Evolutionary conservation across 495 filamentous ascomycete species (phyloP).

Genomic region (Aspergillus ellipticus): DNA sequence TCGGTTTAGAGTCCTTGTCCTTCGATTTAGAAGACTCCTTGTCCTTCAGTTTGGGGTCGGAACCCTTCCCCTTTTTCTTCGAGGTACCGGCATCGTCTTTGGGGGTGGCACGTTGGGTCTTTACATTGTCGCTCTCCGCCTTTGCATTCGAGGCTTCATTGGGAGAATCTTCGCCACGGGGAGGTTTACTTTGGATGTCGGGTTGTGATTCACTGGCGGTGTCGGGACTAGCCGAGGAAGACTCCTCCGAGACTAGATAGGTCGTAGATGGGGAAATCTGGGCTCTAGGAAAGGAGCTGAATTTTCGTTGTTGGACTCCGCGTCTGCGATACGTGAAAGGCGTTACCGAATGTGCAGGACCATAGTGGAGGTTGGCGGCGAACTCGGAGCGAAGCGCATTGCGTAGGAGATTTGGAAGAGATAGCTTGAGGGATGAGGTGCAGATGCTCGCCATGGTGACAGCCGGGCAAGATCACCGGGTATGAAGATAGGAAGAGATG

Average conservation of each 20-base stretch:
- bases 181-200: neutral
- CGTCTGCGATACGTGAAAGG: slow-evolving; percentile 2
- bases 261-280: neutral
- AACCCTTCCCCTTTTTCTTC: neutral
- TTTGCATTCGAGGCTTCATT: neutral
- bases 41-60: too few relatives aligned
- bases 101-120: neutral
- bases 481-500: neutral
- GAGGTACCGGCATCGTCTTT: neutral
- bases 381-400: slow-evolving; percentile 24
- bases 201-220: neutral
- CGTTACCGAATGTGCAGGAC: slow-evolving; percentile 5
- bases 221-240: neutral
- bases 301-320: neutral
- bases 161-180: neutral
- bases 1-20: neutral
- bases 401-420: neutral
- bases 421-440: neutral
- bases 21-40: too few relatives aligned
- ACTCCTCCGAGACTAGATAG: neutral
- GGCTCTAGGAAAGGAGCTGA: neutral
- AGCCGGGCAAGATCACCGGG: neutral
- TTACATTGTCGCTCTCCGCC: neutral
- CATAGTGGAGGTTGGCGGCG: slow-evolving; percentile 9
- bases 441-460: slow-evolving; percentile 1